Conservation (phyloP, 768 basidiomycete species). For the Coprinopsis strossmayeri region DNA sequence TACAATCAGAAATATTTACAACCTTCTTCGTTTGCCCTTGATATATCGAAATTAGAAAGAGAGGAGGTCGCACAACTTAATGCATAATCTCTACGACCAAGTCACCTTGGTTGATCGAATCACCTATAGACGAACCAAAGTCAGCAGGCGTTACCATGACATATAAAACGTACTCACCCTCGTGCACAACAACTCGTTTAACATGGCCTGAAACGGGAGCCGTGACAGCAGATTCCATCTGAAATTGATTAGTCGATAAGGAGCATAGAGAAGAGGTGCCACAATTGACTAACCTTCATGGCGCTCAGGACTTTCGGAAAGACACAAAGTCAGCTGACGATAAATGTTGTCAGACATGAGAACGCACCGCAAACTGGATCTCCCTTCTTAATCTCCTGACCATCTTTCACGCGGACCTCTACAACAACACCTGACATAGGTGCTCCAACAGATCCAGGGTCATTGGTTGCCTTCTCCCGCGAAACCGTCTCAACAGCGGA, state of each 20-base stretch:
- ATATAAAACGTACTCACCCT: conserved; percentile 44
- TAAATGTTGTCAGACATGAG: conserved; percentile 10
- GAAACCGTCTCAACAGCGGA: conserved; percentile 94
- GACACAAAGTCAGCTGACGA: conserved; percentile 13
- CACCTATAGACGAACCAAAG: conserved; percentile 44
- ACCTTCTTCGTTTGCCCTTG: neutral
- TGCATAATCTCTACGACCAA: conserved; percentile 85
- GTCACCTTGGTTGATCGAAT: conserved; percentile 94
- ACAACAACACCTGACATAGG: conserved; percentile 98
- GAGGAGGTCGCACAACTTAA: conserved; percentile 25
- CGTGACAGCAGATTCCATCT: conserved; percentile 98
- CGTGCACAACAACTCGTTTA: conserved; percentile 86
- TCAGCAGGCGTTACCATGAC: conserved; percentile 2
- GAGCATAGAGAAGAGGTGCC: neutral
- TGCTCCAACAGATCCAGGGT: conserved; percentile 95
- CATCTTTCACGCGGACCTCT: conserved; percentile 96
- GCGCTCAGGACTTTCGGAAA: conserved; percentile 73
- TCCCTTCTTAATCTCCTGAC: conserved; percentile 96
- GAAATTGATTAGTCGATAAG: conserved; percentile 16
- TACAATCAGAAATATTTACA: no score
- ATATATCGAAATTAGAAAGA: no score
- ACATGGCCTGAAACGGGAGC: conserved; percentile 95
- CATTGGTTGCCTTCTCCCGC: conserved; percentile 88
- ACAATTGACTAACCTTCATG: conserved; percentile 69
- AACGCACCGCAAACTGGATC: conserved; percentile 87